phyloP scores from a whole-genome alignment of 176 grass and related monocot genomes.

The Aegilops longissima region DNA sequence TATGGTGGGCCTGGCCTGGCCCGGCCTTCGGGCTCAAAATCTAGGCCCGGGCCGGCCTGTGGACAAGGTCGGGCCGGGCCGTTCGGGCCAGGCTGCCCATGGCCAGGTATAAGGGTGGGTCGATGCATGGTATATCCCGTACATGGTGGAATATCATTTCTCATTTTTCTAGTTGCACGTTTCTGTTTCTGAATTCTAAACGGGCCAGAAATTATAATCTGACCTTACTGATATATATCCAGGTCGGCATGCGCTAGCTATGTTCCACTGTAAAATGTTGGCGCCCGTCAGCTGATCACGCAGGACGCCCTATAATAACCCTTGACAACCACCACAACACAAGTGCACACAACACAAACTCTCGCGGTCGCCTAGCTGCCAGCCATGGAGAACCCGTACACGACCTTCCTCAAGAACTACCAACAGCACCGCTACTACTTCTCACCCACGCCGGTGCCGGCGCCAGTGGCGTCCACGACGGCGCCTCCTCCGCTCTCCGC shows the following conservation, averaged over 20 bases:
- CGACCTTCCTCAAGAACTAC: slow-evolving; percentile 53
- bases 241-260: neutral
- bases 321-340: slow-evolving; percentile 35
- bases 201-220: too few species aligned
- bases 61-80: too few species aligned
- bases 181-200: too few species aligned
- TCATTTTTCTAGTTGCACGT: too few species aligned
- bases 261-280: neutral
- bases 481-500: neutral
- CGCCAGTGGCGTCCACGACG: neutral
- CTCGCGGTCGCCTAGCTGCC: neutral
- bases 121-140: too few species aligned
- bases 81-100: too few species aligned
- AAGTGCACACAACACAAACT: neutral
- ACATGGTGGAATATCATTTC: too few species aligned
- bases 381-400: slow-evolving; percentile 85
- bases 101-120: too few species aligned
- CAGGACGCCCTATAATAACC: slow-evolving; percentile 36
- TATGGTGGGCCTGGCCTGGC: too few species aligned
- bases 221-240: neutral
- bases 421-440: slow-evolving; percentile 39
- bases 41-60: too few species aligned
- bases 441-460: neutral
- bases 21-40: too few species aligned
- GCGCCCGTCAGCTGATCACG: neutral